A percentile compares a stretch with the other conserved stretches of the same genome.
phyloP scores from a whole-genome alignment of 345 rosid genomes.

The Stellera chamaejasme region DNA sequence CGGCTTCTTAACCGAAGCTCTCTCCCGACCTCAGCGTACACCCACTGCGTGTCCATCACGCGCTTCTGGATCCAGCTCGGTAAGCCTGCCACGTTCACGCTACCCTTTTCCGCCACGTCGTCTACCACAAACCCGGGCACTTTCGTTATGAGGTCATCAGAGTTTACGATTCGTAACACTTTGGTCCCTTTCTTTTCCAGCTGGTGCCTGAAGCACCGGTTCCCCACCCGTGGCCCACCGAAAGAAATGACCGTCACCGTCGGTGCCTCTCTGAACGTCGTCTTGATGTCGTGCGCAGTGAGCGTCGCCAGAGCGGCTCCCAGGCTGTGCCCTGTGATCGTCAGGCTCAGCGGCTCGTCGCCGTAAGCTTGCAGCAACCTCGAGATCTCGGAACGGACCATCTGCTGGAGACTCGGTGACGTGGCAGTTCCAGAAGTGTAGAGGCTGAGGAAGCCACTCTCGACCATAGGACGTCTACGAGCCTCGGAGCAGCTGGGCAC shows the following conservation, averaged over 20 bases:
- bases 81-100: constrained; percentile 17
- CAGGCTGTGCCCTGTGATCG: constrained; percentile 88
- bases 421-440: constrained; percentile 47
- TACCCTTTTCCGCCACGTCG: constrained; percentile 9
- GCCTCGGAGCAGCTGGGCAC: constrained; percentile 11
- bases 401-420: constrained; percentile 46
- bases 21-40: constrained; percentile 70
- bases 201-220: constrained; percentile 45
- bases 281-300: constrained; percentile 64
- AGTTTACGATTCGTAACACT: constrained; percentile 74
- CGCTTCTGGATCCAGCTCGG: constrained; percentile 55
- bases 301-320: constrained; percentile 89
- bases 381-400: constrained; percentile 54
- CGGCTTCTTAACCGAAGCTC: constrained; percentile 66
- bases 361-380: constrained; percentile 48
- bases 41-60: constrained; percentile 61
- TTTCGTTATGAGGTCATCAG: constrained; percentile 78
- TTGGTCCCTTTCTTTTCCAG: constrained; percentile 70
- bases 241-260: constrained; percentile 82
- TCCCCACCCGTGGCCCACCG: constrained; percentile 93
- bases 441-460: constrained; percentile 77
- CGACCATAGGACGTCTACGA: constrained; percentile 62
- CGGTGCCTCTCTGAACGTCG: constrained; percentile 40
- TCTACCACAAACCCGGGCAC: constrained; percentile 77
- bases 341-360: constrained; percentile 69